These are phyloP conservation scores for Friedmanniomyces endolithicus DNA, from an alignment of 495 filamentous ascomycete species.

Conservation along the genomic window DNA sequence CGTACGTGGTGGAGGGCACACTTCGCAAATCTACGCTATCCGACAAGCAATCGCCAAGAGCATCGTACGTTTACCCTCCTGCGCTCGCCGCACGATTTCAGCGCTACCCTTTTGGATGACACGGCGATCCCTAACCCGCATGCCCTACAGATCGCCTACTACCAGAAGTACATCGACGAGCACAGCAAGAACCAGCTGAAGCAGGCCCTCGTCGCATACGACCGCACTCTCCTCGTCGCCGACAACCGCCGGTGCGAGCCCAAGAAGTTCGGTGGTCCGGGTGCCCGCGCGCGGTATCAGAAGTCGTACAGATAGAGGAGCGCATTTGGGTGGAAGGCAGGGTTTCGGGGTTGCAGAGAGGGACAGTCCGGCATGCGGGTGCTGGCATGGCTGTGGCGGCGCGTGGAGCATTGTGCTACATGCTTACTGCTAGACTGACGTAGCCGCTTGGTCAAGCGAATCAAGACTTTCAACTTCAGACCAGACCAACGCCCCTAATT, in stretches of 20 bases:
- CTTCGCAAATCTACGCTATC: slow-evolving; percentile 96
- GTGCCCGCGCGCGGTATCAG: slow-evolving; percentile 94
- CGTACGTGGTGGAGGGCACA: slow-evolving; percentile 93
- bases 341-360: background rate
- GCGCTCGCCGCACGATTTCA: background rate
- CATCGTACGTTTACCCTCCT: slow-evolving; percentile 39
- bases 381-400: slow-evolving; percentile 7
- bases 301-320: slow-evolving; percentile 59
- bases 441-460: slow-evolving; percentile 1
- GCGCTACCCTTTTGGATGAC: background rate
- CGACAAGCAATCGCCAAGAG: slow-evolving; percentile 98
- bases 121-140: slow-evolving; percentile 1
- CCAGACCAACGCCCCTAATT: background rate
- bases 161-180: slow-evolving; percentile 99
- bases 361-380: background rate
- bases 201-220: slow-evolving; percentile 84
- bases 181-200: slow-evolving; percentile 99
- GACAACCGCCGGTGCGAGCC: slow-evolving; percentile 70
- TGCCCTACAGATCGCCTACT: slow-evolving; percentile 62
- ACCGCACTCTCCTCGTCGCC: slow-evolving; percentile 92
- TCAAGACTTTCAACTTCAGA: background rate
- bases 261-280: slow-evolving; percentile 58
- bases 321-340: background rate
- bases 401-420: background rate
- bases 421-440: slow-evolving; percentile 3